Conservation (phyloP, 2,329 filamentous ascomycete genomes). For the Neofusicoccum kwambonambiense region DNA sequence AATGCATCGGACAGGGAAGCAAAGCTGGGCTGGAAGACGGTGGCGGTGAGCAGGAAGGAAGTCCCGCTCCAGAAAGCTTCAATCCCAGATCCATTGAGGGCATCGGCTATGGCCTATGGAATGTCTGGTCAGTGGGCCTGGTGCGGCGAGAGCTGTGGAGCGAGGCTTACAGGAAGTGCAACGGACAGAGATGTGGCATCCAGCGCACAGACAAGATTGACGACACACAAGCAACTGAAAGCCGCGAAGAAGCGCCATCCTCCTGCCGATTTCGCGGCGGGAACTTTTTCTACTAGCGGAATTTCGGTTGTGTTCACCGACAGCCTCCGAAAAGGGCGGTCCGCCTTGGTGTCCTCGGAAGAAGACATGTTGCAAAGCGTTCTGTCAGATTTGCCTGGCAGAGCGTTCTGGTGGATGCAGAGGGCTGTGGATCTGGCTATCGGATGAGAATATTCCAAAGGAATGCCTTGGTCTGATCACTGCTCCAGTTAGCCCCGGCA, state of each 20-base stretch:
- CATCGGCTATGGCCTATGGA: conserved; percentile 24
- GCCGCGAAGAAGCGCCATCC: conserved; percentile 30
- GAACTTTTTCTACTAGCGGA: not conserved
- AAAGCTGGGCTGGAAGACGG: conserved; percentile 57
- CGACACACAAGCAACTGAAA: conserved; percentile 24
- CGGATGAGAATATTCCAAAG: too few species aligned
- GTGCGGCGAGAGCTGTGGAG: too few species aligned
- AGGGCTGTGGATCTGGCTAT: too few species aligned
- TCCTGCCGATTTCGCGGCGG: not conserved
- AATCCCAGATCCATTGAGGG: conserved; percentile 23
- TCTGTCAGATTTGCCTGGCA: too few species aligned
- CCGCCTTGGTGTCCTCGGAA: not conserved
- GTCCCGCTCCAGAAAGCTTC: conserved; percentile 72
- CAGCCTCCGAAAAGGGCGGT: not conserved
- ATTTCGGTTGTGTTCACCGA: not conserved
- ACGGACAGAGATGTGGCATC: conserved; percentile 27
- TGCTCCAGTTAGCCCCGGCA: too few species aligned
- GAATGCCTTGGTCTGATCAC: too few species aligned
- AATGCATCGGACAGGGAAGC: conserved; percentile 48
- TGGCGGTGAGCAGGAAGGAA: conserved; percentile 65
- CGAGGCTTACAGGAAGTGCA: conserved; percentile 26
- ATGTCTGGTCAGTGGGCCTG: not conserved
- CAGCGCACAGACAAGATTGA: conserved; percentile 28
- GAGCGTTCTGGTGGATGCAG: not conserved
- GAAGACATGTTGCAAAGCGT: not conserved